Conservation (phyloP, 1,139 yeast species). For the Tardiomyces depauwii region DNA sequence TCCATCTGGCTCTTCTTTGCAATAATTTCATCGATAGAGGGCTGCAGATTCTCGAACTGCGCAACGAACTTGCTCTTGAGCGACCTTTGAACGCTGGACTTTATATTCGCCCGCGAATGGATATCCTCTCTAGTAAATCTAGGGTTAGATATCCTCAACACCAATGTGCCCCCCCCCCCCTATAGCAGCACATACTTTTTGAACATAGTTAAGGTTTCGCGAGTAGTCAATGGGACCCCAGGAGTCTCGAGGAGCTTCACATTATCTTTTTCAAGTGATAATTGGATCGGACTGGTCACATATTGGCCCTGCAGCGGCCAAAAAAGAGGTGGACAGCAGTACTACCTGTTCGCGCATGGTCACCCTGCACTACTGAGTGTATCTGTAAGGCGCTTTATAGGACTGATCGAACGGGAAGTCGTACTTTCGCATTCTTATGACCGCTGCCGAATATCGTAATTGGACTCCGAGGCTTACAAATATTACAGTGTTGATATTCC, state of each 20-base stretch:
- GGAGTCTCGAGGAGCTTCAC: no score
- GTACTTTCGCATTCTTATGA: not conserved
- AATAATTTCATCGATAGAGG: conserved; percentile 65
- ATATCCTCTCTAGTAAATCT: conserved; percentile 70
- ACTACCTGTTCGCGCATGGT: not conserved
- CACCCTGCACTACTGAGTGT: not conserved
- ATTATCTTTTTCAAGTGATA: no score
- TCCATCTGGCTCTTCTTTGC: conserved; percentile 89
- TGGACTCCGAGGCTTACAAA: no score
- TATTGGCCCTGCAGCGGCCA: not conserved
- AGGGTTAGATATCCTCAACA: not conserved
- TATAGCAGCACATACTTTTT: not conserved
- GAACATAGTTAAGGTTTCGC: not conserved
- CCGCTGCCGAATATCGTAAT: not conserved
- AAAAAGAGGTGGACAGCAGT: not conserved
- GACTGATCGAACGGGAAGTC: not conserved
- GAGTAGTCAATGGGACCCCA: no score
- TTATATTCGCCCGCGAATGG: conserved; percentile 82
- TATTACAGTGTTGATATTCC: not conserved
- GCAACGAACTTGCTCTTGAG: conserved; percentile 60
- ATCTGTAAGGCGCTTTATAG: not conserved
- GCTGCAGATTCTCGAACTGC: conserved; percentile 64
- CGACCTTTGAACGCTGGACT: conserved; percentile 85
- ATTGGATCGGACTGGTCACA: not conserved
- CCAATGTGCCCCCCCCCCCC: not conserved